A percentile compares a stretch with the other conserved stretches of the same genome.
These are phyloP conservation scores for Metrosideros polymorpha DNA, from an alignment of 441 rosid genomes.

Conservation along the genomic window DNA sequence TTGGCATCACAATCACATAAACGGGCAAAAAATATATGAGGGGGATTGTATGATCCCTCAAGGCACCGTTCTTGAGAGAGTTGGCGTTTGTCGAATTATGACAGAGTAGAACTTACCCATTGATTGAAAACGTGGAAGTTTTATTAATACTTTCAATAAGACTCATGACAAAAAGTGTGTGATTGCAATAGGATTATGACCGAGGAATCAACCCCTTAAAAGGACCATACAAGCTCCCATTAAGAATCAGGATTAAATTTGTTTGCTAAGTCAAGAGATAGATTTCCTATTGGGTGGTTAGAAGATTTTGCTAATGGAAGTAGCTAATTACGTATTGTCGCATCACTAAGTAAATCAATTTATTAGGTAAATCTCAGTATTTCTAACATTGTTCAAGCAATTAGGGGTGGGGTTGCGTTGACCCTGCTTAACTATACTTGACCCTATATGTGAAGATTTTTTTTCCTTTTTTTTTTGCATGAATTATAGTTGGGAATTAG, in stretches of 20 bases:
- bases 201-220: neutral
- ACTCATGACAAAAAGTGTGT: accelerated
- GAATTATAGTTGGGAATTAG: neutral
- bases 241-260: neutral
- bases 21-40: too few relatives aligned
- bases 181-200: neutral
- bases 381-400: neutral
- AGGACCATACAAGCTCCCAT: neutral
- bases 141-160: too few relatives aligned
- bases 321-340: too few relatives aligned
- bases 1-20: too few relatives aligned
- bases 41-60: too few relatives aligned
- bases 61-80: too few relatives aligned
- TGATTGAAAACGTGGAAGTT: neutral
- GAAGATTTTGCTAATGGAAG: neutral
- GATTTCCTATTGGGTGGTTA: neutral
- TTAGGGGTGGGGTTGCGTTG: accelerated
- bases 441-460: neutral
- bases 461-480: neutral
- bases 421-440: neutral
- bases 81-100: neutral
- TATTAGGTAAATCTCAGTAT: neutral
- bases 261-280: neutral
- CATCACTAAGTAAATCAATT: neutral
- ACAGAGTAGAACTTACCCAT: accelerated